Evolutionary conservation across 192 early-diverging fungal genomes (phyloP), one percentile per base, ranked within the genome.

Genomic region (Thoreauomyces humboldtii): DNA sequence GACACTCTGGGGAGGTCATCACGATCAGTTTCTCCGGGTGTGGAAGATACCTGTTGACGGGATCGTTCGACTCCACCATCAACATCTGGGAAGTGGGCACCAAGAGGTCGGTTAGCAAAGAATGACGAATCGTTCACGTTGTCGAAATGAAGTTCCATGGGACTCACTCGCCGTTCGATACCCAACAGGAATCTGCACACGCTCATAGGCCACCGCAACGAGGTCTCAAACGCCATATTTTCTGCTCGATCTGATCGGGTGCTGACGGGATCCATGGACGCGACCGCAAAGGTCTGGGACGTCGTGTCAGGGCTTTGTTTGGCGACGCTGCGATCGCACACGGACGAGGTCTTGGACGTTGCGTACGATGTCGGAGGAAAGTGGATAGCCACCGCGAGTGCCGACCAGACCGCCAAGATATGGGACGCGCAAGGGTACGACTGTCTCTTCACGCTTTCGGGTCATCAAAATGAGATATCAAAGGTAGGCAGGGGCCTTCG

Each of bases 1-100:
- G 78, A n/a, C 81, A 82, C 52, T 78, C 81, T 11, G 70, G 44
- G 17, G 81, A 82, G 65, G 54, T 82, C 25, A 65, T 82, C 28
- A 47, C 61, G 12, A 22, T 68, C 0, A 19, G 31, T 0, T 81
- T 81, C 55, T 58, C 33, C 24, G 61, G 62, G 24, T 31, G 59
- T n/a, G 73, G 73, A 15, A 57, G 66, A n/a, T 43, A 62, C n/a
- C 27, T 82, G 15, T 57, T 70, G n/a, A 81, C 81, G 1, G 81
- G 77, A 0, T 82, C 81, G 0, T 77, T 82, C 53, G 81, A 82
- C 59, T 66, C 69, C 6, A 82, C 81, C 0, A 25, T 77, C 12
- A 81, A 76, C 48, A 68, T 82, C 2, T 82, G 81, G 81, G 77
- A 82, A 27, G 15, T 76, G 0, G 52, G 75, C 17, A 73, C 32